phyloP scores from a whole-genome alignment of 2,329 filamentous ascomycete species.

The Coniochaeta sp. region DNA sequence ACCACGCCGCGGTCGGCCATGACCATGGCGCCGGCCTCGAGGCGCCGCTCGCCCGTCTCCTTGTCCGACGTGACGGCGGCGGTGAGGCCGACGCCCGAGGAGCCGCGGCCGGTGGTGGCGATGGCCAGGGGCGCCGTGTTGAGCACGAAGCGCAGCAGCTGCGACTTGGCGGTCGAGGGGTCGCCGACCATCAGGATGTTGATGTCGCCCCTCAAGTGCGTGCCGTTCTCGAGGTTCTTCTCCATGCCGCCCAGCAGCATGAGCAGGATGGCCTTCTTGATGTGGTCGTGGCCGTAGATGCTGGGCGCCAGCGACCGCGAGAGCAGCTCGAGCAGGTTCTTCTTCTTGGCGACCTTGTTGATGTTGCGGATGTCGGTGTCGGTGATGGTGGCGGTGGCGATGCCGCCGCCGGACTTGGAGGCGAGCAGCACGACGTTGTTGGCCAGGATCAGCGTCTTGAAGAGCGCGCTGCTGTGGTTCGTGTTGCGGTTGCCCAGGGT shows the following conservation, averaged over 20 bases:
- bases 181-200: slow-evolving; percentile 99
- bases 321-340: slow-evolving; percentile 83
- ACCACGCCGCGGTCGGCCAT: slow-evolving; percentile 94
- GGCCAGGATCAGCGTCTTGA: slow-evolving; percentile 87
- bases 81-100: slow-evolving; percentile 94
- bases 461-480: slow-evolving; percentile 81
- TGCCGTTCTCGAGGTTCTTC: slow-evolving; percentile 97
- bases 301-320: slow-evolving; percentile 93
- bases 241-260: slow-evolving; percentile 95
- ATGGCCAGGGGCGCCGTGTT: slow-evolving; percentile 96
- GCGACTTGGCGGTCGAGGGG: slow-evolving; percentile 97
- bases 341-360: slow-evolving; percentile 94
- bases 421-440: slow-evolving; percentile 94
- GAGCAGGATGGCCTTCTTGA: slow-evolving; percentile 94
- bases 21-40: slow-evolving; percentile 98
- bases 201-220: slow-evolving; percentile 95
- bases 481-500: slow-evolving; percentile 93
- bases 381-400: slow-evolving; percentile 86
- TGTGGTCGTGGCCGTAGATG: slow-evolving; percentile 94
- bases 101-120: slow-evolving; percentile 92
- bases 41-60: slow-evolving; percentile 87
- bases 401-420: slow-evolving; percentile 90
- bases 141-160: slow-evolving; percentile 89
- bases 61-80: slow-evolving; percentile 95
- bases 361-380: slow-evolving; percentile 98